Base-by-base conservation (phyloP, 2,329 filamentous ascomycete genomes). In the Colletotrichum plurivorum region DNA sequence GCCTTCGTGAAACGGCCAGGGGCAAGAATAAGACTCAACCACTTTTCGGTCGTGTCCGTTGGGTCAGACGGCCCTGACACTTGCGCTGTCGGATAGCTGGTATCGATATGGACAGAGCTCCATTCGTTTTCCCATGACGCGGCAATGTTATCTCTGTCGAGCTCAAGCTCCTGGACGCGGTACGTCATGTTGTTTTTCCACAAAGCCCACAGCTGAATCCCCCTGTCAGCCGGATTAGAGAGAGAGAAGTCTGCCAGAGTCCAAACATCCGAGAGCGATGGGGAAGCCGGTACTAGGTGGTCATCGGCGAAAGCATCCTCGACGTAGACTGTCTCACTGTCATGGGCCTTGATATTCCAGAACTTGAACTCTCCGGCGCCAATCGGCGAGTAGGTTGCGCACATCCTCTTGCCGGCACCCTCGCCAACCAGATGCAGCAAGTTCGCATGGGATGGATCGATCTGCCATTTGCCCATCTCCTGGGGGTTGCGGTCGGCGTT, bases 311-410 rank as follows among this genome's bases (percentile, higher is more conserved):
- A 94, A 22, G 94, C 82, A 73, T 97, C 94, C 71, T 90, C 87
- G 15, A 97, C 84, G 9, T 90, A 85, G 20, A 94, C 78, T 2
- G 83, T 84, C 74, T 92, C 85, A 73, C 87, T 87, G 61, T 91
- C 88, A 73, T 90, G 88, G 18, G 92, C 88, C 61, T 89, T 88
- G n/a, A 90, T 81, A 72, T 83, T 86, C 94, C 95, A 99, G 77
- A 99, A 95, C 79, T 97, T 98, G 86, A 99, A 98, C 77, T 95
- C 92, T 43, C 96, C 93, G 48, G 91, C 89, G 36, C 94, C 93
- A 71, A 96, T 90, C 0, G 96, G 95, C 12, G 95, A 98, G 79
- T 94, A 97, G 9, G 94, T 95, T 45, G 94, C 90, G 61, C 95
- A 88, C 15, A 89, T 78, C 46, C 86, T 83, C 62, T 84, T 84